These are phyloP conservation scores for Colletotrichum abscissum DNA, from an alignment of 2,329 filamentous ascomycete species.

Conservation along the genomic window DNA sequence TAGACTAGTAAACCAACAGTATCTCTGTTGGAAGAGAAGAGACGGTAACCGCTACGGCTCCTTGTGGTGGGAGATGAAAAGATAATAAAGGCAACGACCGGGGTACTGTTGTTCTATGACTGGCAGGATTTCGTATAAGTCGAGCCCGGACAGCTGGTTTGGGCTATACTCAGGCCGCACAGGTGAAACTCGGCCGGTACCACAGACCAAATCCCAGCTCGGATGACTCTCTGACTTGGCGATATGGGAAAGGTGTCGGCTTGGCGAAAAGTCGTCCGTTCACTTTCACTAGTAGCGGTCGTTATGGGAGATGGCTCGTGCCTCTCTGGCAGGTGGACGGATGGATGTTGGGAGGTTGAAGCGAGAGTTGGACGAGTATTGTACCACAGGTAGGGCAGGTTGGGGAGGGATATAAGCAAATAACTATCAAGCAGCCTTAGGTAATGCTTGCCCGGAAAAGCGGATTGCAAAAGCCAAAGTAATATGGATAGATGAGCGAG, in stretches of 20 bases:
- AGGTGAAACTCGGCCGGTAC: slow-evolving; percentile 28
- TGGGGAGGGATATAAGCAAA: slow-evolving; percentile 14
- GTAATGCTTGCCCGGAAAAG: neutral
- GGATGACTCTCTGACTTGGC: neutral
- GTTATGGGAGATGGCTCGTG: slow-evolving; percentile 26
- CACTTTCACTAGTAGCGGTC: slow-evolving; percentile 24
- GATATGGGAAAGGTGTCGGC: neutral
- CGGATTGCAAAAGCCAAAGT: slow-evolving; percentile 1
- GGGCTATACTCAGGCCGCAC: slow-evolving; percentile 18
- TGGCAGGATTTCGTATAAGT: slow-evolving; percentile 21
- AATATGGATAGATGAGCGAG: slow-evolving; percentile 10
- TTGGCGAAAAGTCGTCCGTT: slow-evolving; percentile 23
- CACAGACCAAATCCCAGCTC: slow-evolving; percentile 30
- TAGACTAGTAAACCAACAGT: neutral
- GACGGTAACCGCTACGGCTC: neutral
- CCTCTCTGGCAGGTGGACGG: slow-evolving; percentile 25
- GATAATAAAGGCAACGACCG: neutral
- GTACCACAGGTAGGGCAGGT: slow-evolving; percentile 1
- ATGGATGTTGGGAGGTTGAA: slow-evolving; percentile 6
- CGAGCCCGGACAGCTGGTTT: slow-evolving; percentile 27
- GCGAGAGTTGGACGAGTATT: neutral
- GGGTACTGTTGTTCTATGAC: slow-evolving; percentile 11
- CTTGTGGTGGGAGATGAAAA: neutral
- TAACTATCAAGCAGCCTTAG: slow-evolving; percentile 9
- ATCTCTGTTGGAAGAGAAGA: neutral